These are phyloP conservation scores for Pseudozyma sp. DNA, from an alignment of 1,284 basidiomycete species.

Conservation along the genomic window DNA sequence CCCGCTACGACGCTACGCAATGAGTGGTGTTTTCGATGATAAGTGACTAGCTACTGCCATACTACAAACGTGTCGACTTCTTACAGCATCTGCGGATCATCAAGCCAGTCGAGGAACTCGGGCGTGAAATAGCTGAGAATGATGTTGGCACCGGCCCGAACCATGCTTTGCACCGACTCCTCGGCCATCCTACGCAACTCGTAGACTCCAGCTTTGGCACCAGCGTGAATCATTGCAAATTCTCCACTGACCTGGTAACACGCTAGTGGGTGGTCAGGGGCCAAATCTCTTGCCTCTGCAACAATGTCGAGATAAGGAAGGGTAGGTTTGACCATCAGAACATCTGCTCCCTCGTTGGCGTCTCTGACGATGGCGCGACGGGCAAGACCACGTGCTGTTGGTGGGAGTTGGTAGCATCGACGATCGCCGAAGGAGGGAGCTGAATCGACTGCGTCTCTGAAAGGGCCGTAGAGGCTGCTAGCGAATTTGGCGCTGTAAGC, in stretches of 20 bases:
- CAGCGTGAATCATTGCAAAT: constrained; percentile 95
- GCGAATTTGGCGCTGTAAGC: constrained; percentile 99
- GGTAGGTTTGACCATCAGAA: constrained; percentile 98
- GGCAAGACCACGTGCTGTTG: constrained; percentile 87
- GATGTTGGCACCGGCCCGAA: constrained; percentile 89
- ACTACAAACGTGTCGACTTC: too few relatives aligned
- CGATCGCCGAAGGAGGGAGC: constrained; percentile 93
- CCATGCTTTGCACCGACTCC: constrained; percentile 88
- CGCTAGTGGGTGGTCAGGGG: constrained; percentile 87
- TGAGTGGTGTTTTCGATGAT: too few relatives aligned
- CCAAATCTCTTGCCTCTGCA: constrained; percentile 83
- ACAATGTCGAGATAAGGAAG: constrained; percentile 97
- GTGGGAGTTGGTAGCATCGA: constrained; percentile 97
- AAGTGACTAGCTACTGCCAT: too few relatives aligned
- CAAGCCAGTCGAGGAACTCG: constrained; percentile 74
- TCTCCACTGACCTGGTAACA: constrained; percentile 85
- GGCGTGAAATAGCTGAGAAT: constrained; percentile 96
- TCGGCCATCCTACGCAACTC: constrained; percentile 92
- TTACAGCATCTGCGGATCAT: neutral
- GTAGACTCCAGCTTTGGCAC: constrained; percentile 91
- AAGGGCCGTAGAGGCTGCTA: constrained; percentile 94
- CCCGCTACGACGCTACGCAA: too few relatives aligned
- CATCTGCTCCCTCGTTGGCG: constrained; percentile 92
- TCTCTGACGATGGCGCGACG: constrained; percentile 92
- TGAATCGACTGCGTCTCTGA: constrained; percentile 96